Evolutionary conservation across 2,329 filamentous ascomycete genomes (phyloP).

Genomic region (Exophiala sp.): DNA sequence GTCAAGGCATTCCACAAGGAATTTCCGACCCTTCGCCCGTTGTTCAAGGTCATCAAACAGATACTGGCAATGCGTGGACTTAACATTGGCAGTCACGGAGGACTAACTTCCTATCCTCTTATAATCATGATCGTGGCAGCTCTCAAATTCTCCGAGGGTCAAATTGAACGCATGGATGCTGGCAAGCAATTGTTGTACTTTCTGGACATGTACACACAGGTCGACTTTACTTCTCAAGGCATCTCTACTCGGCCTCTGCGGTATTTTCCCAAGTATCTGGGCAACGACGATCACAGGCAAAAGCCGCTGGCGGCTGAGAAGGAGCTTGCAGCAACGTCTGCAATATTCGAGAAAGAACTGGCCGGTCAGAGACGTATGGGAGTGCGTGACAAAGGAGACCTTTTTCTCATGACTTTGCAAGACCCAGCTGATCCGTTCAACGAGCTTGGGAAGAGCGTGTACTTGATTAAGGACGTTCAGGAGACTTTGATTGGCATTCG

Average conservation of each 20-base stretch:
- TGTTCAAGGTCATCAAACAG: constrained; percentile 52
- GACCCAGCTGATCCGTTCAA: constrained; percentile 58
- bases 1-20: constrained; percentile 48
- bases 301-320: not conserved
- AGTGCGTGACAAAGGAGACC: constrained; percentile 3
- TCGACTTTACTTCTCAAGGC: constrained; percentile 47
- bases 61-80: constrained; percentile 51
- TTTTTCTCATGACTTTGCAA: constrained; percentile 51
- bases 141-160: constrained; percentile 43
- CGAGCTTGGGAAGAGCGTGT: constrained; percentile 50
- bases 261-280: constrained; percentile 40
- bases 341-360: constrained; percentile 12
- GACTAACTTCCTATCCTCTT: constrained; percentile 53
- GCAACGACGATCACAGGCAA: constrained; percentile 5
- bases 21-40: constrained; percentile 46
- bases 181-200: constrained; percentile 48
- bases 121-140: constrained; percentile 57
- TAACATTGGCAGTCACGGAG: constrained; percentile 46
- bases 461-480: constrained; percentile 51
- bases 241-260: constrained; percentile 49
- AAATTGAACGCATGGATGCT: constrained; percentile 31
- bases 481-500: constrained; percentile 35
- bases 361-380: constrained; percentile 10
- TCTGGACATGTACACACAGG: constrained; percentile 48
- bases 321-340: not conserved